Conservation (phyloP, 176 grass and related monocot genomes). For the Raddia distichophylla region DNA sequence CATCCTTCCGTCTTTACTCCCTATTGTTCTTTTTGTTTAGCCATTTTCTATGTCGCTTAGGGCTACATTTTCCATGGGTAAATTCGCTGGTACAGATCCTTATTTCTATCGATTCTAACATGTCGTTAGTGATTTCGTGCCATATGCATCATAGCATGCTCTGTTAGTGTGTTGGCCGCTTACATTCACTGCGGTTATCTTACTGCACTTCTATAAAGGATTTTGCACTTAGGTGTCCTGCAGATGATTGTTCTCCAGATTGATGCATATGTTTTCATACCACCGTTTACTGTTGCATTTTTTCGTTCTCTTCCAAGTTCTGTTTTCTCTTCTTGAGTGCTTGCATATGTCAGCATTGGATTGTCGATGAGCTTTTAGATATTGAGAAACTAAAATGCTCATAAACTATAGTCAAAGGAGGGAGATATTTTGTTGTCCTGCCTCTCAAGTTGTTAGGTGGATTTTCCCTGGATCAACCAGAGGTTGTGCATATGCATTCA, state of each 20-base stretch:
- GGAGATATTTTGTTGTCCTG: not conserved
- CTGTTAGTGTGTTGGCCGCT: conserved; percentile 88
- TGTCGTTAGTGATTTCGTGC: too few species aligned
- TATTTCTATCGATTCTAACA: too few species aligned
- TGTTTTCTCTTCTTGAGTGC: not conserved
- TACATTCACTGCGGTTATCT: conserved; percentile 86
- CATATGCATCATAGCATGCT: conserved; percentile 55
- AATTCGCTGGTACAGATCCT: too few species aligned
- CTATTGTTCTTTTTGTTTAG: too few species aligned
- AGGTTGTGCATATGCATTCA: not conserved
- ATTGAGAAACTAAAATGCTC: not conserved
- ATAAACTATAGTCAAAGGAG: not conserved
- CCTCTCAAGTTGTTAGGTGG: not conserved
- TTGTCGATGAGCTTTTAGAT: not conserved
- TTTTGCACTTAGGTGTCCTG: conserved; percentile 68
- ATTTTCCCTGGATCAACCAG: not conserved
- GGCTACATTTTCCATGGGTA: too few species aligned
- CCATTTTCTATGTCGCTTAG: too few species aligned
- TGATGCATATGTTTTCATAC: conserved; percentile 60
- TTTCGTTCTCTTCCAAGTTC: not conserved
- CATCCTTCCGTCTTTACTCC: too few species aligned
- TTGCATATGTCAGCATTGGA: not conserved
- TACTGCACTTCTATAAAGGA: conserved; percentile 53
- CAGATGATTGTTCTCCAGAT: conserved; percentile 86
- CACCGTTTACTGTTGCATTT: not conserved